A percentile compares a stretch with the other conserved stretches of the same genome.
Conservation (phyloP, 73 alveolate species). For the Strombidium stylifer region DNA sequence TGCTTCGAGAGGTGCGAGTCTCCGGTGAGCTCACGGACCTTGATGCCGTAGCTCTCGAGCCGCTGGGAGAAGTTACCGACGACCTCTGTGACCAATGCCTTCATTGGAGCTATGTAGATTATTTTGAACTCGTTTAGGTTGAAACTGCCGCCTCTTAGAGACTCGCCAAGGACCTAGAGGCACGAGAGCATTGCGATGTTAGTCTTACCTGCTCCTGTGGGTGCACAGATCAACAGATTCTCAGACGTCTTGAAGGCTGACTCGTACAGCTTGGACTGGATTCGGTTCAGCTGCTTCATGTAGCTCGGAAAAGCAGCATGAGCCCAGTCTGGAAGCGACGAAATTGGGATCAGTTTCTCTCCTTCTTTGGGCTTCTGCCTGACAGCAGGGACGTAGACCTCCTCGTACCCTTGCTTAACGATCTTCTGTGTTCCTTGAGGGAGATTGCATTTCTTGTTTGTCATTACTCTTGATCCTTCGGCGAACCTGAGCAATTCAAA, state of each 20-base stretch:
- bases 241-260: conserved; percentile 87
- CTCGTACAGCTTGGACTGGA: conserved; percentile 78
- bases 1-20: conserved; percentile 95
- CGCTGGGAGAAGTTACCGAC: conserved; percentile 95
- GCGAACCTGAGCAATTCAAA: conserved; percentile 69
- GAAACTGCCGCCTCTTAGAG: conserved; percentile 78
- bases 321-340: conserved; percentile 90
- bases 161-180: conserved; percentile 74
- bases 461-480: conserved; percentile 80
- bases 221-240: conserved; percentile 98
- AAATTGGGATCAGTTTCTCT: conserved; percentile 67
- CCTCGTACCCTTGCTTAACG: conserved; percentile 93
- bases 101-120: conserved; percentile 99
- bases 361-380: conserved; percentile 50
- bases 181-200: conserved; percentile 90
- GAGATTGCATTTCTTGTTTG: conserved; percentile 75
- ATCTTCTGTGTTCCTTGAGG: conserved; percentile 81
- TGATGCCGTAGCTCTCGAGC: conserved; percentile 77
- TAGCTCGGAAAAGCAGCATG: conserved; percentile 81
- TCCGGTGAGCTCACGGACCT: conserved; percentile 98
- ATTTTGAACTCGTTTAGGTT: conserved; percentile 93
- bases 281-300: conserved; percentile 54
- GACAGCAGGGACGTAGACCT: conserved; percentile 88
- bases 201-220: conserved; percentile 99
- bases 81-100: conserved; percentile 89